Evolutionary conservation across 768 basidiomycete genomes (phyloP).

Genomic region (Russula sp.): DNA sequence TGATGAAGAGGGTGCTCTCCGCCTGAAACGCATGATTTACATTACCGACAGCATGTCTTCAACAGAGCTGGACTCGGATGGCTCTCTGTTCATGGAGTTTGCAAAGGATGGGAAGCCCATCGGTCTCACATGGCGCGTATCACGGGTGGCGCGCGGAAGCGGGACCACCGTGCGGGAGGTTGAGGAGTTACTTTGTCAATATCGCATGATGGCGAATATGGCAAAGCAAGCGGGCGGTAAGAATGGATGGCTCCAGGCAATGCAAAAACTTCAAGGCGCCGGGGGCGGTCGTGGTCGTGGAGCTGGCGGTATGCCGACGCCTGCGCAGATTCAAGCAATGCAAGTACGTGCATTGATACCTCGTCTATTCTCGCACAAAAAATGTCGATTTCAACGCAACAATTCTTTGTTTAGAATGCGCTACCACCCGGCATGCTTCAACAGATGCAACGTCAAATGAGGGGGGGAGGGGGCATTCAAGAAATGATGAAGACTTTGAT

Average conservation of each 20-base stretch:
- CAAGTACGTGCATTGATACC: conserved; percentile 50
- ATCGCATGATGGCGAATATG: conserved; percentile 98
- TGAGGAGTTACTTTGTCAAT: conserved; percentile 95
- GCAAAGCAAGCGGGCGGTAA: conserved; percentile 97
- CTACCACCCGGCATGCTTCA: conserved; percentile 95
- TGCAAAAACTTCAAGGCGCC: conserved; percentile 91
- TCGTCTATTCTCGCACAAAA: conserved; percentile 1
- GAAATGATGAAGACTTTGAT: conserved; percentile 99
- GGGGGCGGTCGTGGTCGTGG: conserved; percentile 84
- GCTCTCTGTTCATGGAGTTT: conserved; percentile 79
- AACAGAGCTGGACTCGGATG: conserved; percentile 91
- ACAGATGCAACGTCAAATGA: conserved; percentile 81
- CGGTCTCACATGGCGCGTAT: conserved; percentile 86
- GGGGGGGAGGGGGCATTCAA: conserved; percentile 84
- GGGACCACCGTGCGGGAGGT: conserved; percentile 96
- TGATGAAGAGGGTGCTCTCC: conserved; percentile 85
- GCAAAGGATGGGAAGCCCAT: conserved; percentile 78
- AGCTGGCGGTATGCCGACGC: conserved; percentile 82
- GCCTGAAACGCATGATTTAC: conserved; percentile 97
- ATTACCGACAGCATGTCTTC: conserved; percentile 98
- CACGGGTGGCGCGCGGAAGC: conserved; percentile 85
- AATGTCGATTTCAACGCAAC: not conserved
- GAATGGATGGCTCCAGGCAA: conserved; percentile 87
- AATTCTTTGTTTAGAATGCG: conserved; percentile 50
- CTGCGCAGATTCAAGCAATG: conserved; percentile 91